These are phyloP conservation scores for Podospora sp. DNA, from an alignment of 495 filamentous ascomycete species.

Conservation along the genomic window DNA sequence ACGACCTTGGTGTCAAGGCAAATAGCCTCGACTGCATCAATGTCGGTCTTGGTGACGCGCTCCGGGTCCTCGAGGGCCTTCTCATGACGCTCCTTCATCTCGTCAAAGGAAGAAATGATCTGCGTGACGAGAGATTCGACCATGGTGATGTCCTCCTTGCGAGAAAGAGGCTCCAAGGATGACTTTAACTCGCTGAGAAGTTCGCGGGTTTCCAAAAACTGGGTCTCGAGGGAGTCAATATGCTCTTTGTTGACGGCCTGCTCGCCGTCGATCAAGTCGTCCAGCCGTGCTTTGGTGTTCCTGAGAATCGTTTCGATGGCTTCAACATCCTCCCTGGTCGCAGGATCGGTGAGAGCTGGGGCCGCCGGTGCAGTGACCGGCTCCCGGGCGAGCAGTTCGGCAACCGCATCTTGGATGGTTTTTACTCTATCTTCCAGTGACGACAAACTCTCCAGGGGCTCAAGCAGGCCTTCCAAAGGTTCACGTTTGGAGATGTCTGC, in stretches of 20 bases:
- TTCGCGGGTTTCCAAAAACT: constrained; percentile 72
- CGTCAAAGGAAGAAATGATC: constrained; percentile 70
- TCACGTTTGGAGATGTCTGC: constrained; percentile 54
- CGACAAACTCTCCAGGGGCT: constrained; percentile 32
- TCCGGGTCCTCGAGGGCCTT: constrained; percentile 65
- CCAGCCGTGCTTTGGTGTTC: constrained; percentile 80
- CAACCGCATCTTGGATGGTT: constrained; percentile 43
- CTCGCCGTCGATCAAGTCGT: constrained; percentile 71
- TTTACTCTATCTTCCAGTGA: constrained; percentile 31
- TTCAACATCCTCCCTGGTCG: constrained; percentile 74
- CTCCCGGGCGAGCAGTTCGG: constrained; percentile 32
- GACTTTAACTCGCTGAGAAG: constrained; percentile 60
- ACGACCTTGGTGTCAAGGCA: constrained; percentile 78
- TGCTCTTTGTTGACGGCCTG: constrained; percentile 70
- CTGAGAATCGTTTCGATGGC: constrained; percentile 86
- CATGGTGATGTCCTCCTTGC: constrained; percentile 75
- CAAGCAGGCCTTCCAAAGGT: constrained; percentile 32
- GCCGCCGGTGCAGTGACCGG: constrained; percentile 13
- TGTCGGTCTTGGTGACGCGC: constrained; percentile 72
- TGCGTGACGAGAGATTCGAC: constrained; percentile 77
- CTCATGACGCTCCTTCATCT: constrained; percentile 67
- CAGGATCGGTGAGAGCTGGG: constrained; percentile 43
- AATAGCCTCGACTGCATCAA: constrained; percentile 75
- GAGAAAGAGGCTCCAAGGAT: constrained; percentile 64
- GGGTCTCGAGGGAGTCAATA: constrained; percentile 68